Conservation (phyloP, 352 stramenopile genomes). For the Chrysophaeum taylorii region DNA sequence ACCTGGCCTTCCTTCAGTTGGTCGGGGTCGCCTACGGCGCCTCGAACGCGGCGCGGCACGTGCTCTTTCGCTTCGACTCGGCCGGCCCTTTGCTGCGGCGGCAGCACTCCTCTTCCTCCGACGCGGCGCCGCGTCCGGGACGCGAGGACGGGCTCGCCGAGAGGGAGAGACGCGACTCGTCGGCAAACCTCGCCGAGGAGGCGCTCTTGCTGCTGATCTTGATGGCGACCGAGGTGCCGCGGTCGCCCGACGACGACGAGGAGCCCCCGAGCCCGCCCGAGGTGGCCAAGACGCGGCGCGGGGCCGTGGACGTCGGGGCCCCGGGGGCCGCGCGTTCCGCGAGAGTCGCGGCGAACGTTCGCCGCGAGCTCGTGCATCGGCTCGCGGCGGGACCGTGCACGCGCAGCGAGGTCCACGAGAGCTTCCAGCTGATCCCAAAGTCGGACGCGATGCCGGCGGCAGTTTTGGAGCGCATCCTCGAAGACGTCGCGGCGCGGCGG, state of each 20-base stretch:
- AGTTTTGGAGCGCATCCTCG: constrained; percentile 41
- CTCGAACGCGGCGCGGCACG: background rate
- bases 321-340: background rate
- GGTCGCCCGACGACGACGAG: constrained; percentile 31
- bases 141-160: background rate
- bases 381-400: constrained; percentile 58
- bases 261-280: constrained; percentile 12
- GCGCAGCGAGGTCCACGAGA: constrained; percentile 39
- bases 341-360: constrained; percentile 25
- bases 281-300: background rate
- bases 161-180: constrained; percentile 9
- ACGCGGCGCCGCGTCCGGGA: background rate
- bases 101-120: no score
- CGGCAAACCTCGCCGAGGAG: constrained; percentile 26
- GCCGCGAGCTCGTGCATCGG: constrained; percentile 59
- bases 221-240: constrained; percentile 55
- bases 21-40: constrained; percentile 32
- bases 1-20: constrained; percentile 51
- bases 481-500: constrained; percentile 42
- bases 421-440: constrained; percentile 1
- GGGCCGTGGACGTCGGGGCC: background rate
- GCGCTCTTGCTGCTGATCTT: constrained; percentile 44
- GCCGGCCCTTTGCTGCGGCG: background rate
- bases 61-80: background rate
- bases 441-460: constrained; percentile 28